Evolutionary conservation across 176 grass and related monocot genomes (phyloP).

Genomic region (Aegilops longissima): DNA sequence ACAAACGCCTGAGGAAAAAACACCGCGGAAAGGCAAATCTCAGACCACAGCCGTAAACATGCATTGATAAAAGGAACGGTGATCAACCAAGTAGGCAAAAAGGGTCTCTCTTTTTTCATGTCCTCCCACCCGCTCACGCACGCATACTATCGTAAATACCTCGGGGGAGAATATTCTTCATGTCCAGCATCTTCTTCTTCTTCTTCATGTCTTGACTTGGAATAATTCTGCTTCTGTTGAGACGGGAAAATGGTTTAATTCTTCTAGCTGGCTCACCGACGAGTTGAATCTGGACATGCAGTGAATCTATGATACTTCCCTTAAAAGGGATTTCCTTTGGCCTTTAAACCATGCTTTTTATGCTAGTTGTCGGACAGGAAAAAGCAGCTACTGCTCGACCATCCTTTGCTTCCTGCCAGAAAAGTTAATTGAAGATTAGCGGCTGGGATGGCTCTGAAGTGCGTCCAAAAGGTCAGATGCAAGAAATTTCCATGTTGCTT

Average conservation of each 20-base stretch:
- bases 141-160: too few relatives aligned
- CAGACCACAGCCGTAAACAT: not conserved
- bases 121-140: not conserved
- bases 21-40: not conserved
- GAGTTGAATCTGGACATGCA: too few relatives aligned
- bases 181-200: too few relatives aligned
- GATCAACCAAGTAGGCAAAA: not conserved
- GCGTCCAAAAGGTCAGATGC: not conserved
- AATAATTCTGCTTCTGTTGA: not conserved
- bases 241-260: not conserved
- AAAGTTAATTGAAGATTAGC: not conserved
- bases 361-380: not conserved
- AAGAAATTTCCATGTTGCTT: not conserved
- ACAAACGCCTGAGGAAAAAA: too few relatives aligned
- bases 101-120: not conserved
- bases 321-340: not conserved
- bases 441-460: not conserved
- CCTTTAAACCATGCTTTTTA: not conserved
- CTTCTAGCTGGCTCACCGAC: too few relatives aligned
- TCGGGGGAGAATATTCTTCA: too few relatives aligned
- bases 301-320: too few relatives aligned
- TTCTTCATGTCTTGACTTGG: not conserved
- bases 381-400: not conserved
- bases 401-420: not conserved
- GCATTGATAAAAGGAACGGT: not conserved